Evolutionary conservation across 192 early-diverging fungal genomes (phyloP), one percentile per base, ranked within the genome.

Genomic region (Chytriomyces confervae): DNA sequence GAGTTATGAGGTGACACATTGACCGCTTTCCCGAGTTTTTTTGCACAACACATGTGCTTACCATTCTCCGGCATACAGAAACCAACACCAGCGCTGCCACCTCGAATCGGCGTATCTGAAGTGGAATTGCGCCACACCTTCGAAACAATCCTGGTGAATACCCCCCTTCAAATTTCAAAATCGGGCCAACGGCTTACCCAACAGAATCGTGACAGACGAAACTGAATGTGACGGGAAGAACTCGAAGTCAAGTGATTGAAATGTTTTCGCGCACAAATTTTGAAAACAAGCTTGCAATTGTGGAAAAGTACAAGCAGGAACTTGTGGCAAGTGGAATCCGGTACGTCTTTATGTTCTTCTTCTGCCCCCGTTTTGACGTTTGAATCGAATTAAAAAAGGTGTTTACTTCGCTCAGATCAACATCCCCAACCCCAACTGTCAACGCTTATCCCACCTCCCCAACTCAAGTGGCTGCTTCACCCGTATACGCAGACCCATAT

Each of bases 241-340:
- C 57, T 20, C 57, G 72, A 7, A 10, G 44, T 11, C 13, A 60
- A n/a, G 61, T 74, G 13, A 10, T 63, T 7, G 57, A 62, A 20
- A 74, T 74, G 72, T 74, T 74, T 62, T 16, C 18, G 3, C 57
- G 61, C 27, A 63, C 72, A 45, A 74, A 74, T 23, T 3, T 60
- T 13, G 61, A 24, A 23, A 44, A 74, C 62, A 61, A 74, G 36
- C 7, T 62, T 62, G 72, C 61, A 9, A 74, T 74, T 46, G 46
- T 74, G 13, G 72, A 74, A 62, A 74, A 74, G 61, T 74, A 74
- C 72, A 62, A 62, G 44, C 27, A 61, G 10, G 6, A 62, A 20
- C 29, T 74, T 20, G 57, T 44, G 8, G 23, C 61, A n/a, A 53
- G 53, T n/a, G 50, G 20, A 13, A 57, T 57, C 13, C 13, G 53